Conservation (phyloP, 257 asterid genomes). For the Jacaranda copaia region DNA sequence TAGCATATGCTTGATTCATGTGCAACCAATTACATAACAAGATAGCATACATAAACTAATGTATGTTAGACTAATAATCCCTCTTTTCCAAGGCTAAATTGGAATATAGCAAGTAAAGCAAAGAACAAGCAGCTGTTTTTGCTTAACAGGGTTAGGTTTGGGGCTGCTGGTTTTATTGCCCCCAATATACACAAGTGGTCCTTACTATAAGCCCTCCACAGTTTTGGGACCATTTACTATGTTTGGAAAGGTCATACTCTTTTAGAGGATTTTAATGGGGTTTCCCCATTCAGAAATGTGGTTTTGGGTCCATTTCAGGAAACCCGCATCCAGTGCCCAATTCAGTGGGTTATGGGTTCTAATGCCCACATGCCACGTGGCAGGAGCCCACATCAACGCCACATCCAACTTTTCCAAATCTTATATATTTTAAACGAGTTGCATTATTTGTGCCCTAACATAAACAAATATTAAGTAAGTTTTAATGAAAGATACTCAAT, state of each 20-base stretch:
- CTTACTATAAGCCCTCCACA: not conserved
- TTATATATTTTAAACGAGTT: too few relatives aligned
- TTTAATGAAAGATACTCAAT: too few relatives aligned
- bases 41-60: conserved; percentile 11
- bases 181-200: conserved; percentile 12
- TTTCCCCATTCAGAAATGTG: conserved; percentile 26
- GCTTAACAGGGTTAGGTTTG: conserved; percentile 13
- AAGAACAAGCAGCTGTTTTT: conserved; percentile 45
- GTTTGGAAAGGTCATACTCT: conserved; percentile 16
- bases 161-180: conserved; percentile 49
- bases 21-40: not conserved
- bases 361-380: conserved; percentile 34
- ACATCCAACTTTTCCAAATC: not conserved
- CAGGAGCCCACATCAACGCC: conserved; percentile 33
- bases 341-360: conserved; percentile 34
- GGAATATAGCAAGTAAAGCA: not conserved
- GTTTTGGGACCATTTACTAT: conserved; percentile 45
- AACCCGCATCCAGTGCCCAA: conserved; percentile 30
- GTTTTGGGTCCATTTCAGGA: conserved; percentile 41
- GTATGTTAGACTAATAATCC: not conserved
- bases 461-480: too few relatives aligned
- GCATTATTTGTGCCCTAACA: too few relatives aligned
- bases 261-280: conserved; percentile 6
- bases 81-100: not conserved
- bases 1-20: conserved; percentile 18